These are phyloP conservation scores for Conticribra weissflogii DNA, from an alignment of 108 stramenopile genomes.

Conservation along the genomic window DNA sequence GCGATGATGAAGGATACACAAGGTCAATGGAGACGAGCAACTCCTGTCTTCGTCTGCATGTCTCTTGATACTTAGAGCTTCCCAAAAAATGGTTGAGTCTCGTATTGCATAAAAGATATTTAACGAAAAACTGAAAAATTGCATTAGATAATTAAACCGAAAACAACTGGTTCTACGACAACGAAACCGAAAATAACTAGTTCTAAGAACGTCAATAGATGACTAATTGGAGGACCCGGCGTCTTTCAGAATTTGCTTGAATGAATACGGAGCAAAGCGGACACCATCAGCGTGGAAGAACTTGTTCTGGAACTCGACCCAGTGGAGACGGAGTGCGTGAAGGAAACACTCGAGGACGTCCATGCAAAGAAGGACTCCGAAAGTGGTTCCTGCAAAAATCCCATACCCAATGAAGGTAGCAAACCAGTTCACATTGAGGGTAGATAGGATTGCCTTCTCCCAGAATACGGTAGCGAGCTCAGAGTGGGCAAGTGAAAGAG, in stretches of 20 bases:
- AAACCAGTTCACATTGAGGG: slow-evolving; percentile 90
- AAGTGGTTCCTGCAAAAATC: slow-evolving; percentile 95
- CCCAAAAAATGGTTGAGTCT: too few relatives aligned
- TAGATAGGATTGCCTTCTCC: slow-evolving; percentile 96
- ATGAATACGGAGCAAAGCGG: slow-evolving; percentile 89
- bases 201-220: background rate
- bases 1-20: too few relatives aligned
- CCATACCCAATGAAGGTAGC: slow-evolving; percentile 95
- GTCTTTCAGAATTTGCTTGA: slow-evolving; percentile 83
- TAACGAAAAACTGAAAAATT: too few relatives aligned
- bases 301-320: slow-evolving; percentile 99
- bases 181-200: too few relatives aligned
- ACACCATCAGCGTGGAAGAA: slow-evolving; percentile 97
- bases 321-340: slow-evolving; percentile 98
- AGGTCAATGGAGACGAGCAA: too few relatives aligned
- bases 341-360: slow-evolving; percentile 99
- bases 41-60: too few relatives aligned
- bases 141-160: too few relatives aligned
- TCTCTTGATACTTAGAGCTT: too few relatives aligned
- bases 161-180: too few relatives aligned
- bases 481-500: slow-evolving; percentile 97
- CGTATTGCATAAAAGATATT: too few relatives aligned
- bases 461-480: slow-evolving; percentile 98
- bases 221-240: slow-evolving; percentile 35
- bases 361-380: slow-evolving; percentile 97